Evolutionary conservation across 495 filamentous ascomycete genomes (phyloP).

Genomic region (Sphaerosporella brunnea): DNA sequence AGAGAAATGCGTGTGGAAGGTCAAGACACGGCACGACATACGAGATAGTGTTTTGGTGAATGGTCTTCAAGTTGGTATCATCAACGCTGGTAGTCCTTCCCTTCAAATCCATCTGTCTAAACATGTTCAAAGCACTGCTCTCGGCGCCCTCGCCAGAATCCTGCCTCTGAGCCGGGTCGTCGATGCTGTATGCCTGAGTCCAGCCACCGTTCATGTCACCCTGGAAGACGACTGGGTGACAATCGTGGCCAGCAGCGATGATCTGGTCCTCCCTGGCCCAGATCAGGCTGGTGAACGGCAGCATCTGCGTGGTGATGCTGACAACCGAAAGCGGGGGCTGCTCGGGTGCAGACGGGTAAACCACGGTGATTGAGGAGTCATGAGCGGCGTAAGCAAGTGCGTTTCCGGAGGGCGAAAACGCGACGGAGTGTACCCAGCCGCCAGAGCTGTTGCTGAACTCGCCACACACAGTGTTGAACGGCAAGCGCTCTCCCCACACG

Average conservation of each 20-base stretch:
- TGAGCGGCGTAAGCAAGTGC: constrained; percentile 86
- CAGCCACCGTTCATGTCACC: constrained; percentile 73
- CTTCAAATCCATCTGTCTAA: constrained; percentile 94
- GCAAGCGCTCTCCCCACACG: constrained; percentile 85
- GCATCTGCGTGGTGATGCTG: constrained; percentile 68
- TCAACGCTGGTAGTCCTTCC: constrained; percentile 53
- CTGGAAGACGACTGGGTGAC: constrained; percentile 76
- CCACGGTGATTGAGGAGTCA: constrained; percentile 87
- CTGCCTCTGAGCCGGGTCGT: constrained; percentile 40
- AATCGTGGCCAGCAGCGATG: constrained; percentile 90
- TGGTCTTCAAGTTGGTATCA: constrained; percentile 84
- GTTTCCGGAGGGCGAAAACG: constrained; percentile 81
- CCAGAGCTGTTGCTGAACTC: constrained; percentile 88
- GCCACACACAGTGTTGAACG: constrained; percentile 95
- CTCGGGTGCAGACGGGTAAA: constrained; percentile 84
- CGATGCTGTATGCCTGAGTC: constrained; percentile 69
- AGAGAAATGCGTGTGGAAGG: background rate
- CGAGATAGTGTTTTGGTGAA: constrained; percentile 86
- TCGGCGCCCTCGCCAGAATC: constrained; percentile 33
- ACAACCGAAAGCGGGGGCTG: constrained; percentile 77
- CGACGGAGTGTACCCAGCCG: constrained; percentile 75
- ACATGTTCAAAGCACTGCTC: constrained; percentile 85
- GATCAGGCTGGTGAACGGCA: constrained; percentile 79
- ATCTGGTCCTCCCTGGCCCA: constrained; percentile 91
- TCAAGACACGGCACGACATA: background rate